Evolutionary conservation across 78 protist species (phyloP), one percentile per base, ranked within the genome.

Genomic region (Cavenderia fasciculata): DNA sequence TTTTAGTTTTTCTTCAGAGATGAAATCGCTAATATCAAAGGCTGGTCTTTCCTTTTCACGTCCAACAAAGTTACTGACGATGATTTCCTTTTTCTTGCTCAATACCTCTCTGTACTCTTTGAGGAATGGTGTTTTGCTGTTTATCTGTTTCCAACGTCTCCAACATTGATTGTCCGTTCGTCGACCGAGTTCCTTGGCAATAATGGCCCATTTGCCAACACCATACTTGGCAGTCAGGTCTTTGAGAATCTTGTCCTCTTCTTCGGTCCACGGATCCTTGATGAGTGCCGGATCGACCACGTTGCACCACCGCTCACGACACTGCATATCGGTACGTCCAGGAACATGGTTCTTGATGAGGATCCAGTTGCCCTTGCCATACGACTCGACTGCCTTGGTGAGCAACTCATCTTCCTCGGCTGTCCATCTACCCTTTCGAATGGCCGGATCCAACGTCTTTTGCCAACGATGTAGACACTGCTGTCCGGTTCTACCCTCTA

Each of bases 281-380:
- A 71, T 74, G 0, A 95, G 69, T 25, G 70, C 59, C 4, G 97
- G 96, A 52, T 95, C 94, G 31, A 95, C 51, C 0, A 97, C 97
- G 46, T 97, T 97, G 27, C 92, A 93, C 97, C 97, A 97, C 25
- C 98, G 38, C 31, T 96, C 96, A 38, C 92, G 73, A 71, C 97
- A 96, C 61, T 96, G 96, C 46, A 95, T 93, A 34, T 87, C 97
- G 2, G 97, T 94, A 27, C 97, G 52, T 1, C 91, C 95, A 0
- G 71, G 65, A 8, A 96, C 77, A 44, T 63, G 73, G 21, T 94
- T 54, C 77, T 94, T 56, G 74, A 96, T 46, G 49, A 70, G 51
- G 57, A 72, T 43, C 74, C 71, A 61, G 29, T 47, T 36, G 47
- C 96, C 51, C 49, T 82, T 46, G 0, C 87, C 94, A 76, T 77